phyloP scores from a whole-genome alignment of 805 yeast species.

The Wickerhamomyces mucosus region DNA sequence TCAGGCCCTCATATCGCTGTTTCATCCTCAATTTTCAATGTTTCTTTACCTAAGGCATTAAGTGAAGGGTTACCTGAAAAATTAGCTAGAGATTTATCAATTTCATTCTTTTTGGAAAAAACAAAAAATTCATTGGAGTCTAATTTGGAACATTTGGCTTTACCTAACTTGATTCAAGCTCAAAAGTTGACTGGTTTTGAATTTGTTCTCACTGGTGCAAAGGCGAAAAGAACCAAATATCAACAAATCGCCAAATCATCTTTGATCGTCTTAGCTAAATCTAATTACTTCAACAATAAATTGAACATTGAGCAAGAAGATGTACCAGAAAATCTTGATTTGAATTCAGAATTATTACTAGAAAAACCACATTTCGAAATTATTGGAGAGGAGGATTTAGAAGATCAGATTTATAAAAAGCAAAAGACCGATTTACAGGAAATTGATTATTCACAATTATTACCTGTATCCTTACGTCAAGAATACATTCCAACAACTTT shows the following conservation, averaged over 20 bases:
- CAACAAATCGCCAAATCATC: constrained; percentile 68
- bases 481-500: constrained; percentile 54
- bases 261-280: constrained; percentile 66
- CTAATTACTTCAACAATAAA: constrained; percentile 17
- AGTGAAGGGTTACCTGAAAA: constrained; percentile 21
- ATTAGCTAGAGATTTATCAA: constrained; percentile 29
- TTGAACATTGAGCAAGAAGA: constrained; percentile 27
- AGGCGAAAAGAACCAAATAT: constrained; percentile 78
- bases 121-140: constrained; percentile 57
- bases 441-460: constrained; percentile 31
- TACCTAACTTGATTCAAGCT: constrained; percentile 45
- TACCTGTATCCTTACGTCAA: constrained; percentile 55
- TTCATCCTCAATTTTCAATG: constrained; percentile 24
- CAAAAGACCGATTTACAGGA: constrained; percentile 30
- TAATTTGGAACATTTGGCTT: constrained; percentile 51
- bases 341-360: constrained; percentile 69
- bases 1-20: constrained; percentile 35
- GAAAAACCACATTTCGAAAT: constrained; percentile 69
- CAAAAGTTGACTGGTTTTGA: constrained; percentile 49
- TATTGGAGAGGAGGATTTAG: constrained; percentile 38
- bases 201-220: constrained; percentile 74
- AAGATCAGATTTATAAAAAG: constrained; percentile 29
- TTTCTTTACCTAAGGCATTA: constrained; percentile 11
- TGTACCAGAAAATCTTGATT: constrained; percentile 46
- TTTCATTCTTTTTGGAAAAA: constrained; percentile 52